phyloP scores from a whole-genome alignment of 2,329 filamentous ascomycete genomes.

The Zymoseptoria ardabiliae region DNA sequence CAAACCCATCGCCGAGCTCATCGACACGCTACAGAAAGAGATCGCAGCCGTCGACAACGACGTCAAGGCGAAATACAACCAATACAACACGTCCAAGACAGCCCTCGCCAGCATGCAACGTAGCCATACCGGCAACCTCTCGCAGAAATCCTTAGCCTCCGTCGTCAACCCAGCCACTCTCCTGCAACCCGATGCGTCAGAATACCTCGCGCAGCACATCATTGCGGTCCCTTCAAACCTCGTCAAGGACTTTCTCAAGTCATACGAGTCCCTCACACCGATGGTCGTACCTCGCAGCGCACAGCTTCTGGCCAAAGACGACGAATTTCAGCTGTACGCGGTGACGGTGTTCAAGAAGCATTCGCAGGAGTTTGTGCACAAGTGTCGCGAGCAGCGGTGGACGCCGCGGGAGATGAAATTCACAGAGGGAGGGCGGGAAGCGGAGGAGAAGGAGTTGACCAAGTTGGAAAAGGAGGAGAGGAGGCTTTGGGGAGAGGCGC shows the following conservation, averaged over 20 bases:
- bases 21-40: conserved; percentile 87
- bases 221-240: conserved; percentile 74
- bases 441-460: conserved; percentile 80
- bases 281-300: conserved; percentile 94
- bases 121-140: conserved; percentile 87
- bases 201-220: conserved; percentile 94
- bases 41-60: conserved; percentile 89
- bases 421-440: conserved; percentile 79
- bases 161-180: conserved; percentile 69
- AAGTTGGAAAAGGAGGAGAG: conserved; percentile 75
- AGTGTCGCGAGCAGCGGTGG: conserved; percentile 89
- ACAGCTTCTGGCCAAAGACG: conserved; percentile 70
- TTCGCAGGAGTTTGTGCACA: conserved; percentile 78
- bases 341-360: conserved; percentile 94
- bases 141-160: conserved; percentile 86
- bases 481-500: conserved; percentile 85
- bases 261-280: conserved; percentile 78
- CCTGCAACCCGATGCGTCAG: conserved; percentile 72
- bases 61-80: conserved; percentile 86
- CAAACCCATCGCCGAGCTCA: conserved; percentile 77
- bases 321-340: conserved; percentile 81
- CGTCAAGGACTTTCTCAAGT: conserved; percentile 80
- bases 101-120: conserved; percentile 74
- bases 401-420: conserved; percentile 91
- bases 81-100: conserved; percentile 88